phyloP scores from a whole-genome alignment of 305 asterid genomes.

The Fraxinus platypoda region DNA sequence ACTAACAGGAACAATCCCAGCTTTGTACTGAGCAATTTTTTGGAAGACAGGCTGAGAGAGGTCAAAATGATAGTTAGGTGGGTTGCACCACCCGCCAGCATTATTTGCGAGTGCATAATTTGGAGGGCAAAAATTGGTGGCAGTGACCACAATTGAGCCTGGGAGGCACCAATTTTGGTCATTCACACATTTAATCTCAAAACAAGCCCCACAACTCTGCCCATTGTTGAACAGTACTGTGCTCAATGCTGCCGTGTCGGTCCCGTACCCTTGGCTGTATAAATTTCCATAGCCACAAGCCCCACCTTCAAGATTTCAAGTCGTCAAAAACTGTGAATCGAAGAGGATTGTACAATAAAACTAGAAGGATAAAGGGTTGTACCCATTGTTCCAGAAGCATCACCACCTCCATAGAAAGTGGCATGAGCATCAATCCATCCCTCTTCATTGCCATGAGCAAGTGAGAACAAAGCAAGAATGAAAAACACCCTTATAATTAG shows the following conservation, averaged over 20 bases:
- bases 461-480: constrained; percentile 13
- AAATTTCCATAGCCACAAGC: constrained; percentile 60
- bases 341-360: neutral
- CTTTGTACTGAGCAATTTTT: constrained; percentile 37
- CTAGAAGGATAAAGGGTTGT: neutral
- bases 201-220: constrained; percentile 52
- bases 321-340: neutral
- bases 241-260: constrained; percentile 51
- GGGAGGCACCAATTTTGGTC: constrained; percentile 34
- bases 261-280: constrained; percentile 51
- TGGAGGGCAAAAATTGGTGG: constrained; percentile 55
- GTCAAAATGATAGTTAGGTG: constrained; percentile 51
- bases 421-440: constrained; percentile 55
- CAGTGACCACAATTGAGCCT: constrained; percentile 43
- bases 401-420: constrained; percentile 58
- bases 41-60: constrained; percentile 48
- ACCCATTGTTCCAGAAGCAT: constrained; percentile 63
- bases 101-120: constrained; percentile 37
- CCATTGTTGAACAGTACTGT: constrained; percentile 49
- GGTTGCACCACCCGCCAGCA: constrained; percentile 46
- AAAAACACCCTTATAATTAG: neutral
- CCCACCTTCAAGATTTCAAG: constrained; percentile 32
- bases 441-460: constrained; percentile 12
- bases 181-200: constrained; percentile 41
- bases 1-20: constrained; percentile 52